Evolutionary conservation across 352 stramenopile species (phyloP).

Genomic region (Phytophthora constricta): DNA sequence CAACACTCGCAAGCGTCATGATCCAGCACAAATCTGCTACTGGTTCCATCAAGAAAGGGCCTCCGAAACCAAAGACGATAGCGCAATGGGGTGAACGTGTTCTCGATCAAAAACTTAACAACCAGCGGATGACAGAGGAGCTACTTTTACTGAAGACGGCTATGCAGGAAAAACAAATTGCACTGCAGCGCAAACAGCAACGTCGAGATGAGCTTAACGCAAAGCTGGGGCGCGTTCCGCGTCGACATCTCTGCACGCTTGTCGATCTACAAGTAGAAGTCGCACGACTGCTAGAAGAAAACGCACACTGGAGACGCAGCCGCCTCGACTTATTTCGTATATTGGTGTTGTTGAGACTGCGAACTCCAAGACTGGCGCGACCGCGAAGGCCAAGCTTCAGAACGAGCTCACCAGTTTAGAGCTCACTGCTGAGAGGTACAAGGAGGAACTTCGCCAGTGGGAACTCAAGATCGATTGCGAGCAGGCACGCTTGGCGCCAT

Average conservation of each 20-base stretch:
- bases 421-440: slow-evolving; percentile 30
- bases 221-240: slow-evolving; percentile 42
- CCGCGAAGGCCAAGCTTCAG: slow-evolving; percentile 37
- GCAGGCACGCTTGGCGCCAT: slow-evolving; percentile 45
- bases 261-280: slow-evolving; percentile 66
- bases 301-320: slow-evolving; percentile 41
- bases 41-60: background rate
- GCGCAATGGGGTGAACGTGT: slow-evolving; percentile 55
- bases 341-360: background rate
- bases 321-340: slow-evolving; percentile 1
- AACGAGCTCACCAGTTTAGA: slow-evolving; percentile 54
- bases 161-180: slow-evolving; percentile 31
- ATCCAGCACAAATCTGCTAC: slow-evolving; percentile 13
- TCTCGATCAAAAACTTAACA: slow-evolving; percentile 52
- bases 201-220: slow-evolving; percentile 43
- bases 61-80: slow-evolving; percentile 28
- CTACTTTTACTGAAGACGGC: slow-evolving; percentile 40
- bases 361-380: background rate
- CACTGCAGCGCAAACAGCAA: slow-evolving; percentile 27
- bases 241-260: slow-evolving; percentile 54
- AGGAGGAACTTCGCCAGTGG: slow-evolving; percentile 54
- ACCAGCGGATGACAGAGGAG: slow-evolving; percentile 44
- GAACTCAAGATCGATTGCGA: slow-evolving; percentile 54
- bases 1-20: slow-evolving; percentile 50
- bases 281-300: slow-evolving; percentile 50